These are phyloP conservation scores for Phialophora expanda DNA, from an alignment of 2,329 filamentous ascomycete genomes.

Conservation along the genomic window DNA sequence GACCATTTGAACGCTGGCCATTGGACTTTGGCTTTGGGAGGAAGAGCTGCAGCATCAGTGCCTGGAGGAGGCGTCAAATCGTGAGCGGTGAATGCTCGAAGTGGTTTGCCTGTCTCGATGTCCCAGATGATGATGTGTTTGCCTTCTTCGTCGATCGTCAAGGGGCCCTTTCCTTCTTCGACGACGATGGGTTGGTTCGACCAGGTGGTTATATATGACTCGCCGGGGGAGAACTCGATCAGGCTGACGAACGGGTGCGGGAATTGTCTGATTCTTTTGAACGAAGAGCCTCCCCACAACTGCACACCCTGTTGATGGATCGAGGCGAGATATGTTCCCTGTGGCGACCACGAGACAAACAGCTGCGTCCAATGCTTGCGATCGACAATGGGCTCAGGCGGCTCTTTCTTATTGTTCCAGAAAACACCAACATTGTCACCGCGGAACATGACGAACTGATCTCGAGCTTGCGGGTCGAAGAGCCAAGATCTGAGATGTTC, in stretches of 20 bases:
- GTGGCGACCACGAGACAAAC: conserved; percentile 97
- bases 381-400: conserved; percentile 86
- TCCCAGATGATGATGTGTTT: conserved; percentile 99
- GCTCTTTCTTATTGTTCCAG: conserved; percentile 97
- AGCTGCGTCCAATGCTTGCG: conserved; percentile 96
- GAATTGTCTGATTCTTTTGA: conserved; percentile 90
- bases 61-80: conserved; percentile 67
- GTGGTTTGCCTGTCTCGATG: conserved; percentile 82
- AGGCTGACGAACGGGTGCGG: conserved; percentile 95
- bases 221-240: conserved; percentile 90
- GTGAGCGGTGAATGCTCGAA: conserved; percentile 91
- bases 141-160: conserved; percentile 90
- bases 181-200: conserved; percentile 92
- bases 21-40: conserved; percentile 87
- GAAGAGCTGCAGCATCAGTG: conserved; percentile 65
- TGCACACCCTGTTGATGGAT: conserved; percentile 96
- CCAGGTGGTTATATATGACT: conserved; percentile 96
- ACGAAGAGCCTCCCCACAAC: conserved; percentile 90
- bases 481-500: conserved; percentile 95
- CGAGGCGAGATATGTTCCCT: conserved; percentile 90
- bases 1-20: conserved; percentile 99
- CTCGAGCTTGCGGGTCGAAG: conserved; percentile 83
- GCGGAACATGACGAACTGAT: conserved; percentile 95
- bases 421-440: conserved; percentile 91
- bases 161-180: conserved; percentile 81